Percentiles rank a stretch among this genome's conserved stretches.
These are phyloP conservation scores for Talaromyces sp. DNA, from an alignment of 2,329 filamentous ascomycete species.

Conservation along the genomic window DNA sequence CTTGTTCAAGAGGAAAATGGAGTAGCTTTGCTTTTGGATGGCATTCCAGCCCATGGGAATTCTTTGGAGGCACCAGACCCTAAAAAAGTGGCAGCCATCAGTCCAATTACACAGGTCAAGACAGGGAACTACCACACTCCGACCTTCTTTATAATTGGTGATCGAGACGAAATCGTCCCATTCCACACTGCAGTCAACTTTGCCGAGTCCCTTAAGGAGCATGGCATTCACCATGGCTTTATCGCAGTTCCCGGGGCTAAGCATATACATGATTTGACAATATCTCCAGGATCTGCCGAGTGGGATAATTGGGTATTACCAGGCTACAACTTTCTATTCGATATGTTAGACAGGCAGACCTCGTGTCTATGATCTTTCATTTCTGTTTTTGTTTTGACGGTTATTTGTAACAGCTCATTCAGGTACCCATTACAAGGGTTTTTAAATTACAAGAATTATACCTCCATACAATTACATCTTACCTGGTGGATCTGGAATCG, in stretches of 20 bases:
- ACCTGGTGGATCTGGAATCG: not conserved
- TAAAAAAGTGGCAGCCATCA: not conserved
- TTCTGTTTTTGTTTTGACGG: not conserved
- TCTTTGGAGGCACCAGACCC: not conserved
- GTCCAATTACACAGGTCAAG: not conserved
- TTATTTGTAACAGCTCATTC: not conserved
- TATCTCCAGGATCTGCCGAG: not conserved
- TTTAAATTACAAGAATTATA: not conserved
- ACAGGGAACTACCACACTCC: slow-evolving; percentile 11
- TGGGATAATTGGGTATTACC: not conserved
- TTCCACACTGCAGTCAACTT: not conserved
- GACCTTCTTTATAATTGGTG: slow-evolving; percentile 17
- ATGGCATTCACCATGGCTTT: not conserved
- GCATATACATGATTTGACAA: not conserved
- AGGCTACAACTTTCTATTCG: not conserved
- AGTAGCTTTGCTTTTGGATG: slow-evolving; percentile 14
- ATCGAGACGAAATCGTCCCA: slow-evolving; percentile 16
- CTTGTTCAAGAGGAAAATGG: slow-evolving; percentile 40
- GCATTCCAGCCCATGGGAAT: not conserved
- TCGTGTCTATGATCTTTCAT: not conserved
- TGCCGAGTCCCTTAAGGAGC: not conserved
- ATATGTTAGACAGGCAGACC: not conserved
- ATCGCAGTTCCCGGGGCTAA: not conserved
- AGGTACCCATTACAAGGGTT: not conserved
- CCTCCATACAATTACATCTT: not conserved